Percentiles rank a stretch among this genome's conserved stretches.
These are phyloP conservation scores for Vigna reflexopilosa DNA, from an alignment of 306 rosid species.

Conservation along the genomic window DNA sequence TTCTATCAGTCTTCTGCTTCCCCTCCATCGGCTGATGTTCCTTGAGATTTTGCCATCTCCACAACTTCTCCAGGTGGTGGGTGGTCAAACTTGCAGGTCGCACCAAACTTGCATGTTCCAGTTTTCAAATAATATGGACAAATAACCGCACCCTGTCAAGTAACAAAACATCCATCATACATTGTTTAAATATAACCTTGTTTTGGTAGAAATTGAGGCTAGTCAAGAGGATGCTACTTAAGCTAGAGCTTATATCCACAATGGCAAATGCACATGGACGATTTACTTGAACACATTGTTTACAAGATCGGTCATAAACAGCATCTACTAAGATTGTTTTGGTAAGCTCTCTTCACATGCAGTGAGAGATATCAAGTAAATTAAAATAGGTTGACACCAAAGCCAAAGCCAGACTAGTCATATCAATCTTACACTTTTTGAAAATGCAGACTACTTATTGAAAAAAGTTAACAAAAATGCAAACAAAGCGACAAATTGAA, in stretches of 20 bases:
- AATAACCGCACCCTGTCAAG: conserved; percentile 71
- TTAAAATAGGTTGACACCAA: conserved; percentile 14
- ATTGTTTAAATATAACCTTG: conserved; percentile 17
- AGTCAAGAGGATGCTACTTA: conserved; percentile 6
- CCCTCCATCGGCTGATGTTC: conserved; percentile 48
- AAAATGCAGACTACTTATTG: conserved; percentile 1
- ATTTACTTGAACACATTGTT: neutral
- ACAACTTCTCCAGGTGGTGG: conserved; percentile 98
- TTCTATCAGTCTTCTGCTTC: conserved; percentile 46
- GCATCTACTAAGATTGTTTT: conserved; percentile 28
- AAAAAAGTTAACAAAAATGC: conserved; percentile 9
- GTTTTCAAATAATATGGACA: conserved; percentile 96
- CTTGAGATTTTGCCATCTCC: conserved; percentile 66
- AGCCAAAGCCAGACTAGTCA: conserved; percentile 11
- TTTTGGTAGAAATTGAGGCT: conserved; percentile 4
- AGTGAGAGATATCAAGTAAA: conserved; percentile 13
- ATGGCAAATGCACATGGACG: conserved; percentile 19
- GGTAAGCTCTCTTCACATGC: neutral
- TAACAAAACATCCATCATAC: neutral
- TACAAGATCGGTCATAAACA: conserved; percentile 10
- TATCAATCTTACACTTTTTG: conserved; percentile 4
- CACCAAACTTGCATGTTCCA: conserved; percentile 88
- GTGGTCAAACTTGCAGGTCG: conserved; percentile 94
- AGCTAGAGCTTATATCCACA: neutral
- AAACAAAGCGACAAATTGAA: conserved; percentile 9